Evolutionary conservation across 1,139 yeast species (phyloP).

Genomic region (Debaryomyces psychrophilus): DNA sequence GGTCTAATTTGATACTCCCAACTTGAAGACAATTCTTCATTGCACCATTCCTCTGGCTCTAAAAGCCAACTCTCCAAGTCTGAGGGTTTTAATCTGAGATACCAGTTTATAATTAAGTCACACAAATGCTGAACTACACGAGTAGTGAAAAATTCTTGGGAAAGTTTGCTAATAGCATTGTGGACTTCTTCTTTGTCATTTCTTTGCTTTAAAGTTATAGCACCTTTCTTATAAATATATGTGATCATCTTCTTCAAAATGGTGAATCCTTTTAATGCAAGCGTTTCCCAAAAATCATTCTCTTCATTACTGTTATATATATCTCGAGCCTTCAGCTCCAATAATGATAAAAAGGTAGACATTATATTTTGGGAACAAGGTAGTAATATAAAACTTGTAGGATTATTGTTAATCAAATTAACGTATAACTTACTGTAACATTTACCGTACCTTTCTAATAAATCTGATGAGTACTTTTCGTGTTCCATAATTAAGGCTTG

Average conservation of each 20-base stretch:
- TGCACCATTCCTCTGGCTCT: conserved; percentile 93
- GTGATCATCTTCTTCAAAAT: conserved; percentile 67
- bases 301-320: conserved; percentile 60
- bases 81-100: conserved; percentile 67
- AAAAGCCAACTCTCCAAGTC: conserved; percentile 81
- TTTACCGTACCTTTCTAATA: conserved; percentile 69
- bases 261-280: conserved; percentile 70
- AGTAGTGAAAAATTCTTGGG: conserved; percentile 59
- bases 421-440: conserved; percentile 77
- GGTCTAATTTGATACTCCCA: conserved; percentile 88
- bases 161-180: conserved; percentile 55
- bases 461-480: conserved; percentile 55
- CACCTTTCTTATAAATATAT: conserved; percentile 67
- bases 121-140: conserved; percentile 59
- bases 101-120: conserved; percentile 70
- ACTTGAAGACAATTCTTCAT: conserved; percentile 73
- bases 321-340: conserved; percentile 63
- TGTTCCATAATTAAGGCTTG: conserved; percentile 57
- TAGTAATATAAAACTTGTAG: conserved; percentile 71
- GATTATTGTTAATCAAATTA: conserved; percentile 57
- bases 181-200: conserved; percentile 65
- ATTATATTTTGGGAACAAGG: conserved; percentile 66
- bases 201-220: conserved; percentile 63
- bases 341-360: conserved; percentile 56
- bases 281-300: conserved; percentile 70